Percentiles rank a stretch among this genome's conserved stretches.
Conservation (phyloP, 73 alveolate genomes). For the Symbiodinium natans region DNA sequence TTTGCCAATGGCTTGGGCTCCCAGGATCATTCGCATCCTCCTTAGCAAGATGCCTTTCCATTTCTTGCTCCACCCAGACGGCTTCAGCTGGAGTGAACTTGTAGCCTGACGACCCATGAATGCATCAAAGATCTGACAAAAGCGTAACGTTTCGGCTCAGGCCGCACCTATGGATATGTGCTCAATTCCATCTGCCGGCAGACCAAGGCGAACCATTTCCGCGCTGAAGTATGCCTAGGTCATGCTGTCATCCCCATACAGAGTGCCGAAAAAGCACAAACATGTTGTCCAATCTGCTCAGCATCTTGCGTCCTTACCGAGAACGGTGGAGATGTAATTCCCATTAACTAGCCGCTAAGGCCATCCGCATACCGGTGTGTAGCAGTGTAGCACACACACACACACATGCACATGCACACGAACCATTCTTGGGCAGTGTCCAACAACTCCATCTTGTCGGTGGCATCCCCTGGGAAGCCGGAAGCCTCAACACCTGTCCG, state of each 20-base stretch:
- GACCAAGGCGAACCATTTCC: neutral
- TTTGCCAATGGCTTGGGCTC: neutral
- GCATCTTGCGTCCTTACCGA: neutral
- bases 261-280: too few species aligned
- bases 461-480: conserved; percentile 8
- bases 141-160: neutral
- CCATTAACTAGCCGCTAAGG: neutral
- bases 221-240: conserved; percentile 11
- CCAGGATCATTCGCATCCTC: conserved; percentile 18
- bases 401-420: too few species aligned
- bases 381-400: neutral
- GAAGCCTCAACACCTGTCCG: neutral
- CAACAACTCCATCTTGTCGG: neutral
- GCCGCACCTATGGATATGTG: conserved; percentile 6
- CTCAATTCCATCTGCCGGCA: neutral
- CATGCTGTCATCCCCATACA: too few species aligned
- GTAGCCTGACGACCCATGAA: too few species aligned
- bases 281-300: neutral
- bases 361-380: neutral
- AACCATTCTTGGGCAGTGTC: neutral
- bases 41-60: neutral
- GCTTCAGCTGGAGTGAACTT: conserved; percentile 14
- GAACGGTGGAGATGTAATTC: neutral
- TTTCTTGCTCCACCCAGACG: neutral
- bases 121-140: too few species aligned